These are phyloP conservation scores for Starmerella cellae DNA, from an alignment of 805 yeast genomes.

Conservation along the genomic window DNA sequence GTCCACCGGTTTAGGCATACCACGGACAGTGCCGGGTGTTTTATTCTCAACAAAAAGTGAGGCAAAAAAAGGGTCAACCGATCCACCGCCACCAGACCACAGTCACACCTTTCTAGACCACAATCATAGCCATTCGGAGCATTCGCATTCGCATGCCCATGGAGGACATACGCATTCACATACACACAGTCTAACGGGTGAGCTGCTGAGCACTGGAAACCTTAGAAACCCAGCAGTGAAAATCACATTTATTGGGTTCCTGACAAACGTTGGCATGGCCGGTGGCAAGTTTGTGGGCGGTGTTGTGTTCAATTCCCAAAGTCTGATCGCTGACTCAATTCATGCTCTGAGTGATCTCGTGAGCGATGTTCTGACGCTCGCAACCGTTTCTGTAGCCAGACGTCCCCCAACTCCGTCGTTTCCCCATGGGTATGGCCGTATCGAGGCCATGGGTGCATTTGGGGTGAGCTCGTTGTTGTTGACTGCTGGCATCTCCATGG, in stretches of 20 bases:
- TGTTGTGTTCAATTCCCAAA: conserved; percentile 82
- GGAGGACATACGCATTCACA: conserved; percentile 14
- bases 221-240: conserved; percentile 71
- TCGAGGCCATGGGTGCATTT: conserved; percentile 83
- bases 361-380: conserved; percentile 76
- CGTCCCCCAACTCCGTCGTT: conserved; percentile 45
- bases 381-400: conserved; percentile 68
- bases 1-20: no score
- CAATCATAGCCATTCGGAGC: no score
- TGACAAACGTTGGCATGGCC: conserved; percentile 77
- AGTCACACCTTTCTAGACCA: no score
- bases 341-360: conserved; percentile 86
- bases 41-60: no score
- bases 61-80: no score
- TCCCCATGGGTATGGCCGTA: conserved; percentile 85
- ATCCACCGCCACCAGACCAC: no score
- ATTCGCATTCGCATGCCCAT: conserved; percentile 3
- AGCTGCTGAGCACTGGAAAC: conserved; percentile 27
- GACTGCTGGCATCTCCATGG: conserved; percentile 83
- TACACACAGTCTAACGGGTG: conserved; percentile 14
- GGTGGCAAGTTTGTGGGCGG: conserved; percentile 82
- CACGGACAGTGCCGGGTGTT: no score
- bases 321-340: conserved; percentile 84
- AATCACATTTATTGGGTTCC: conserved; percentile 82
- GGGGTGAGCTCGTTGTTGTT: conserved; percentile 74